Evolutionary conservation across 805 yeast genomes (phyloP).

Genomic region (Candida lessepsii): DNA sequence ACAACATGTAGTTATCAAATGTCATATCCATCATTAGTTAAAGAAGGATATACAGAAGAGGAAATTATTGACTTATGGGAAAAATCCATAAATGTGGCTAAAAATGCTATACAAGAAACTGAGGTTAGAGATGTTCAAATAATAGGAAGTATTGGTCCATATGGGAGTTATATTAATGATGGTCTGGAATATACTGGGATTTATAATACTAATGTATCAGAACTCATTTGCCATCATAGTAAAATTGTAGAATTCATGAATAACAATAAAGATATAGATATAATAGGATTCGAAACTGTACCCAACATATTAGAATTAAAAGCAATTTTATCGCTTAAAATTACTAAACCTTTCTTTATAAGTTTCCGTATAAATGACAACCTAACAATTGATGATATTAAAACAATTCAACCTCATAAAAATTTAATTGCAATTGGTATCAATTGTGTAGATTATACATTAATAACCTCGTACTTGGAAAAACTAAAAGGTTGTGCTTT

Average conservation of each 20-base stretch:
- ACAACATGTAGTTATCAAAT: conserved; percentile 64
- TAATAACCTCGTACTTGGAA: conserved; percentile 38
- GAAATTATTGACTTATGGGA: conserved; percentile 22
- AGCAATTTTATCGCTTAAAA: conserved; percentile 36
- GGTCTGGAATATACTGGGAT: conserved; percentile 78
- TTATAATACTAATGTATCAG: conserved; percentile 32
- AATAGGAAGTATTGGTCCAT: conserved; percentile 75
- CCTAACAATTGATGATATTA: not conserved
- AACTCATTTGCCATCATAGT: conserved; percentile 50
- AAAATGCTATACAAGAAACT: not conserved
- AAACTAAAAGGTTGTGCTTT: conserved; percentile 16
- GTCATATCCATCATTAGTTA: conserved; percentile 40
- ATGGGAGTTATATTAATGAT: conserved; percentile 64
- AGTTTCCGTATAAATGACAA: conserved; percentile 31
- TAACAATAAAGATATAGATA: conserved; percentile 43
- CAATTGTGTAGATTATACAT: conserved; percentile 58
- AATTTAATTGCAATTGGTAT: conserved; percentile 56
- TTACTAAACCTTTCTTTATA: conserved; percentile 44
- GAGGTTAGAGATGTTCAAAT: conserved; percentile 20
- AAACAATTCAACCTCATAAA: conserved; percentile 4
- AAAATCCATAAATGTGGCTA: conserved; percentile 24
- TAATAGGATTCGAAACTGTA: conserved; percentile 69
- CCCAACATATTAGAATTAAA: conserved; percentile 60
- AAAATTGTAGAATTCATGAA: conserved; percentile 40
- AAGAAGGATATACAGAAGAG: conserved; percentile 18